Evolutionary conservation across 768 basidiomycete species (phyloP).

Genomic region (Boletus reticulatus): DNA sequence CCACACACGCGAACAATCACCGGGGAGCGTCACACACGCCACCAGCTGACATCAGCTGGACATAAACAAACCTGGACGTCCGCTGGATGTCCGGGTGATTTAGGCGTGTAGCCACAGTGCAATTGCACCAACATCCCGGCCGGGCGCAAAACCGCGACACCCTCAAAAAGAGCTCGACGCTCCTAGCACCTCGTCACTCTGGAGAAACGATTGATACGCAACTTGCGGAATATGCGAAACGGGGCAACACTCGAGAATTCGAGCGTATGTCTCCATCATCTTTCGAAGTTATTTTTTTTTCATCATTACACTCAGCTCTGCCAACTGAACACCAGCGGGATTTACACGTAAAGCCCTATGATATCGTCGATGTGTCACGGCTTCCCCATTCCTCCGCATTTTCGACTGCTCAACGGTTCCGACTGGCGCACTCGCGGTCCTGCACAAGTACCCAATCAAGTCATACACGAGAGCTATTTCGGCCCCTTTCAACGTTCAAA

Average conservation of each 20-base stretch:
- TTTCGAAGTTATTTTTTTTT: neutral
- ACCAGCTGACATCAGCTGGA: too few species aligned
- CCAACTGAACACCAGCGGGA: conserved; percentile 62
- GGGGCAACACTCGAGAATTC: conserved; percentile 43
- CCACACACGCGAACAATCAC: too few species aligned
- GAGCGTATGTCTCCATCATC: conserved; percentile 41
- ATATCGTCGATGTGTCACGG: conserved; percentile 30
- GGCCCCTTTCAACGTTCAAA: conserved; percentile 54
- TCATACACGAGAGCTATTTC: conserved; percentile 73
- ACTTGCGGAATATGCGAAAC: conserved; percentile 47
- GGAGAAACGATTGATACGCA: conserved; percentile 40
- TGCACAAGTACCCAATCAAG: conserved; percentile 73
- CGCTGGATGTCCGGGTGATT: too few species aligned
- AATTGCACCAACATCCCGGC: too few species aligned
- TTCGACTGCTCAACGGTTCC: conserved; percentile 40
- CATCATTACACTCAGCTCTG: conserved; percentile 18
- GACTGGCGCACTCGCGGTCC: conserved; percentile 56
- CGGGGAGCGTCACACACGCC: too few species aligned
- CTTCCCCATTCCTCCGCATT: too few species aligned
- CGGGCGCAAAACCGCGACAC: neutral
- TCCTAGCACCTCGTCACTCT: neutral
- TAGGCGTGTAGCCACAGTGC: too few species aligned
- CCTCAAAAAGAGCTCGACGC: too few species aligned
- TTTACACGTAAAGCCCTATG: conserved; percentile 74
- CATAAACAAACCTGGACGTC: too few species aligned